Evolutionary conservation across 257 asterid species (phyloP).

Genomic region (Dorcoceras hygrometricum): DNA sequence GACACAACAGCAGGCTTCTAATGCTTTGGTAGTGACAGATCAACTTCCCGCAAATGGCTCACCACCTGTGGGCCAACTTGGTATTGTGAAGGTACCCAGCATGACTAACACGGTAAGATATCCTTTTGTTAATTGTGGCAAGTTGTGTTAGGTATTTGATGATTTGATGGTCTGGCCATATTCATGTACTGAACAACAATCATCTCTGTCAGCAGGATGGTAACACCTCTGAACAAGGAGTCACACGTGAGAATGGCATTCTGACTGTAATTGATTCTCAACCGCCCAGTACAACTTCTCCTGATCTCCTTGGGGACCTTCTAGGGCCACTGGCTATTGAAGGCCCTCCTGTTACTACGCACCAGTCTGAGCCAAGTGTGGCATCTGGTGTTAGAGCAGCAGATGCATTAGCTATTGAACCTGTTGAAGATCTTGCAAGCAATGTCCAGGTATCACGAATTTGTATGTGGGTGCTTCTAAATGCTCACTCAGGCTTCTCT

Average conservation of each 20-base stretch:
- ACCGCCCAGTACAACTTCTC: slow-evolving; percentile 58
- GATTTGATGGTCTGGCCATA: slow-evolving; percentile 14
- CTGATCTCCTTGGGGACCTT: slow-evolving; percentile 89
- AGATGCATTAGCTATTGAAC: slow-evolving; percentile 80
- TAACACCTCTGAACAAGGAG: slow-evolving; percentile 44
- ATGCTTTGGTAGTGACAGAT: slow-evolving; percentile 76
- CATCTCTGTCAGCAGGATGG: slow-evolving; percentile 46
- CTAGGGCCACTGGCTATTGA: slow-evolving; percentile 80
- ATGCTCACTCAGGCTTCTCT: neutral
- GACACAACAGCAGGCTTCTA: slow-evolving; percentile 83
- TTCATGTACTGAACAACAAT: slow-evolving; percentile 24
- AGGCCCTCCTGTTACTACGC: slow-evolving; percentile 51
- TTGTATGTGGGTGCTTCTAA: slow-evolving; percentile 13
- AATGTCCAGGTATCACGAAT: slow-evolving; percentile 57
- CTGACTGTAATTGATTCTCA: slow-evolving; percentile 74
- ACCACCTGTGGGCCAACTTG: slow-evolving; percentile 61
- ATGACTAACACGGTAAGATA: slow-evolving; percentile 55
- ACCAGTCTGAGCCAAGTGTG: slow-evolving; percentile 45
- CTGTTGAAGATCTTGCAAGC: slow-evolving; percentile 62
- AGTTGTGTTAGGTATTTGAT: slow-evolving; percentile 13
- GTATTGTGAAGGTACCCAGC: slow-evolving; percentile 77
- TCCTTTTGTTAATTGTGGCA: slow-evolving; percentile 25
- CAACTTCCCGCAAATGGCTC: slow-evolving; percentile 73
- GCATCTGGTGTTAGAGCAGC: slow-evolving; percentile 41
- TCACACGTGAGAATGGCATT: slow-evolving; percentile 64